Base-by-base conservation (phyloP, 2,329 filamentous ascomycete genomes). In the Nemania sp. region DNA sequence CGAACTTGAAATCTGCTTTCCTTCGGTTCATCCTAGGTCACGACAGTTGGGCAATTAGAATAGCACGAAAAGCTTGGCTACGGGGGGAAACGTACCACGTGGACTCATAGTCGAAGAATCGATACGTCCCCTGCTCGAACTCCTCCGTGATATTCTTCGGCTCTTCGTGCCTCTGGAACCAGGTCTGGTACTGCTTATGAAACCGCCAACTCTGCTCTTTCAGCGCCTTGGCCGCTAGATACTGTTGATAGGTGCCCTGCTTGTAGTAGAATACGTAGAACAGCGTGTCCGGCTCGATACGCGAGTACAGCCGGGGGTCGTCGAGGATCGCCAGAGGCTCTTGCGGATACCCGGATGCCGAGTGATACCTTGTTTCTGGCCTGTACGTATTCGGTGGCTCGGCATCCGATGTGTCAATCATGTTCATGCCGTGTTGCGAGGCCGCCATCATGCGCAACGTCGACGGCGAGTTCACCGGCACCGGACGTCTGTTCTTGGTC, bases 201-300 rank as follows among this genome's bases (percentile, higher is more conserved):
- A 99, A 99, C 58, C 95, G 86, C 95, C 95, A 99, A 77, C 93
- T 97, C 77, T 99, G 95, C 67, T 94, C 91, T 79, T 99, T 99
- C 54, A 99, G 80, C n/a, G 95, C 92, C 77, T 96, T 97, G 13
- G 95, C 95, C 1, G 95, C 92, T 60, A 98, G 83, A 73, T 93
- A 97, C 75, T 99, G 95, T 75, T 98, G 93, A 69, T 96, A 93
- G 1, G 92, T 93, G 25, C 92, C 92, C 77, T 99, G 95, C 69
- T 94, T 92, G 81, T 99, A 99, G 81, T 99, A 99, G 78, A 99
- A 99, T 47, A 97, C 90, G 78, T 99, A 99, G 78, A 99, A 99
- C 10, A 99, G 82, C 32, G 94, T 97, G 73, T 99, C 95, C 0
- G 93, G 92, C 71, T 99, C 95, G 62, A 99, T 94, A 59, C 91